Evolutionary conservation across 2,329 filamentous ascomycete species (phyloP).

Genomic region (Colletotrichum sp.): DNA sequence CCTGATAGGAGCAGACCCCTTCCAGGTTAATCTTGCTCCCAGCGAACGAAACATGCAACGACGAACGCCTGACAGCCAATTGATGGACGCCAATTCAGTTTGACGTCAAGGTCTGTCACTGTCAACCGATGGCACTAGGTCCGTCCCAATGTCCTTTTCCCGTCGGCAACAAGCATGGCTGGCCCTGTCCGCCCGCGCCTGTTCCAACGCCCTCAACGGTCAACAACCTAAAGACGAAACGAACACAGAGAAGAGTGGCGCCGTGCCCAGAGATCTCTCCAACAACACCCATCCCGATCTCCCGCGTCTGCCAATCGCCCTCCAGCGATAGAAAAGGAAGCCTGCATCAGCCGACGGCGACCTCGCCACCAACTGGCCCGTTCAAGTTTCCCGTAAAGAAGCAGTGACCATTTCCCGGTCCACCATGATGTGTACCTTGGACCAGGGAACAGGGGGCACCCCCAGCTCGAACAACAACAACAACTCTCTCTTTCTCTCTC

Average conservation of each 20-base stretch:
- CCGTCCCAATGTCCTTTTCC: slow-evolving; percentile 6
- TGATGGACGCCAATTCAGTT: neutral
- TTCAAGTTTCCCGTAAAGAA: neutral
- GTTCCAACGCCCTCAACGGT: neutral
- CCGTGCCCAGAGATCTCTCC: neutral
- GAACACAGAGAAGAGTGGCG: neutral
- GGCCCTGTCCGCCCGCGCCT: neutral
- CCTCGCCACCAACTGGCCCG: neutral
- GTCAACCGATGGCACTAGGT: neutral
- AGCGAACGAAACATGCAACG: neutral
- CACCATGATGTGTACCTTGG: neutral
- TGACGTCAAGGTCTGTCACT: neutral
- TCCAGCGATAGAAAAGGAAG: neutral
- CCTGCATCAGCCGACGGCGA: neutral
- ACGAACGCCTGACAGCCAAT: neutral
- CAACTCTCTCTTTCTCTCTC: neutral
- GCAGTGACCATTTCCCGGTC: neutral
- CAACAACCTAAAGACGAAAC: neutral
- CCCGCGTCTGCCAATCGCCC: slow-evolving; percentile 1
- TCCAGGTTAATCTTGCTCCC: neutral
- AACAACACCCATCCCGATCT: neutral
- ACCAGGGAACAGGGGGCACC: neutral
- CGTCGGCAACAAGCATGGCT: neutral
- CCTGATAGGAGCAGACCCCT: neutral
- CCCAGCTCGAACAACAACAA: neutral